These are phyloP conservation scores for Albizia julibrissin DNA, from an alignment of 306 rosid species.

Conservation along the genomic window DNA sequence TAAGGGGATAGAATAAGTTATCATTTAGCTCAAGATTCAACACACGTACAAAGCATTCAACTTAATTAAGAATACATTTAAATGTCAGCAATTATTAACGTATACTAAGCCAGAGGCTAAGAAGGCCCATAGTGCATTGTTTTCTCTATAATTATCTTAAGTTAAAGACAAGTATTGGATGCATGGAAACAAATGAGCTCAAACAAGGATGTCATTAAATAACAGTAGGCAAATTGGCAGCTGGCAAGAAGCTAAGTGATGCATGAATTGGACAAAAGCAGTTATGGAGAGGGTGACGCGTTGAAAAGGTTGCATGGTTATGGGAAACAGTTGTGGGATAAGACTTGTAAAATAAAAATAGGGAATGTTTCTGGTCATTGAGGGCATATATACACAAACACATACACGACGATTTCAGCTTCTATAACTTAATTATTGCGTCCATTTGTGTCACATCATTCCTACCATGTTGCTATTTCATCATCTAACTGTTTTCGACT, in stretches of 20 bases:
- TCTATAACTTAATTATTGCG: not conserved
- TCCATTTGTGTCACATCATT: slow-evolving; percentile 19
- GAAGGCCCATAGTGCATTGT: not conserved
- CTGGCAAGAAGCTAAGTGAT: not conserved
- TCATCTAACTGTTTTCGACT: not conserved
- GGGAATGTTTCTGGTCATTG: not conserved
- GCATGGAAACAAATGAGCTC: not conserved
- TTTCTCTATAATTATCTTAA: not conserved
- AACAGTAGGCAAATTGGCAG: not conserved
- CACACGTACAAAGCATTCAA: not conserved
- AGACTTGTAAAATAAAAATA: not conserved
- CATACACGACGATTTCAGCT: not conserved
- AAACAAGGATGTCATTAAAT: not conserved
- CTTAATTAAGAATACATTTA: not conserved
- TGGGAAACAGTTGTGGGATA: not conserved
- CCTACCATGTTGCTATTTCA: not conserved
- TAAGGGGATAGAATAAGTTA: not conserved
- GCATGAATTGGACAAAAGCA: not conserved
- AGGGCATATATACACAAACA: not conserved
- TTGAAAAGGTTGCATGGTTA: not conserved
- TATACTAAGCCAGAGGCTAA: not conserved
- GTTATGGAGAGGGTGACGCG: slow-evolving; percentile 8
- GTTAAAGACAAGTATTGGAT: not conserved
- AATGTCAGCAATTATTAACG: not conserved
- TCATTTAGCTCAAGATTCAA: not conserved